These are phyloP conservation scores for Citrus cavaleriei DNA, from an alignment of 345 rosid species.

Conservation along the genomic window DNA sequence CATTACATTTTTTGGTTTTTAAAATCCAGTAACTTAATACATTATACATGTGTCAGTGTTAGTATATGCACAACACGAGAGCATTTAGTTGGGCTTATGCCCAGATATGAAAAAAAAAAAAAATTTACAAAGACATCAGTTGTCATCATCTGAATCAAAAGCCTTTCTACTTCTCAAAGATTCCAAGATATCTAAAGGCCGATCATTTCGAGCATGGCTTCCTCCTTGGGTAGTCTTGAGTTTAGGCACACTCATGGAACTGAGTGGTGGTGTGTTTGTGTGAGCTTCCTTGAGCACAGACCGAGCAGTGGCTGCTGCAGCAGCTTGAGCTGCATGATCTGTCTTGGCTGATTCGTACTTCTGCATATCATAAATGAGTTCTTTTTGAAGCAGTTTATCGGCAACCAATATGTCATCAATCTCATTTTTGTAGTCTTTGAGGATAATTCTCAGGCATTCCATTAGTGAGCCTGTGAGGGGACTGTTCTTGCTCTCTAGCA, in stretches of 20 bases:
- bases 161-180: slow-evolving; percentile 69
- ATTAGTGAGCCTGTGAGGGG: slow-evolving; percentile 85
- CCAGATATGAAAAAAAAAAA: not conserved
- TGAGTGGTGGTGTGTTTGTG: slow-evolving; percentile 57
- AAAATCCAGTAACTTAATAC: not conserved
- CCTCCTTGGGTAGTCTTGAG: slow-evolving; percentile 46
- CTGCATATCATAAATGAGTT: slow-evolving; percentile 92
- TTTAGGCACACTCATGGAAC: slow-evolving; percentile 69
- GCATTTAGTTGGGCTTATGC: not conserved
- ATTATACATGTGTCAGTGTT: not conserved
- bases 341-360: slow-evolving; percentile 68
- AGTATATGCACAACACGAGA: no score
- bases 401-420: slow-evolving; percentile 91
- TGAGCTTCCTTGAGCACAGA: slow-evolving; percentile 76
- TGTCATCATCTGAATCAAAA: slow-evolving; percentile 69
- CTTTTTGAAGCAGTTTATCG: slow-evolving; percentile 87
- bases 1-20: not conserved
- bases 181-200: slow-evolving; percentile 64
- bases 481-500: slow-evolving; percentile 87
- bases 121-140: slow-evolving; percentile 5
- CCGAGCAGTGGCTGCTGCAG: slow-evolving; percentile 57
- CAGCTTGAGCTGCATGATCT: slow-evolving; percentile 31
- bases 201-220: slow-evolving; percentile 27
- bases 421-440: slow-evolving; percentile 93
- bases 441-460: slow-evolving; percentile 84